phyloP scores from a whole-genome alignment of 495 filamentous ascomycete species.

The Alectoria sarmentosa region DNA sequence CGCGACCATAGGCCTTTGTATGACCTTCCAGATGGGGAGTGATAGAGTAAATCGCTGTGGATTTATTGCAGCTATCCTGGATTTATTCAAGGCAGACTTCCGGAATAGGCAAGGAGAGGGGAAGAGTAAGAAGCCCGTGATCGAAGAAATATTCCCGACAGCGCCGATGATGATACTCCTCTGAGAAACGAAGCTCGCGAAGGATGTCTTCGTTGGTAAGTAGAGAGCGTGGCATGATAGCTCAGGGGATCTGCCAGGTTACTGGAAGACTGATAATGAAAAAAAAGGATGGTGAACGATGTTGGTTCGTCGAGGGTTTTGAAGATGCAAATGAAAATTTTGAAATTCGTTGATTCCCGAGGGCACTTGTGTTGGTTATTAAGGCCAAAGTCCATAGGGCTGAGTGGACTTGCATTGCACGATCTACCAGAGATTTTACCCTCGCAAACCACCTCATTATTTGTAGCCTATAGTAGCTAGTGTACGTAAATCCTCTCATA shows the following conservation, averaged over 20 bases:
- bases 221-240: slow-evolving; percentile 2
- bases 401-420: too few species aligned
- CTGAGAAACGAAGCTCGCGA: slow-evolving; percentile 12
- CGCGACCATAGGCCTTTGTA: neutral
- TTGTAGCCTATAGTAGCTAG: too few species aligned
- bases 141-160: slow-evolving; percentile 17
- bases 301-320: neutral
- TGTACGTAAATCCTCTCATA: too few species aligned
- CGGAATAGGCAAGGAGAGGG: slow-evolving; percentile 3
- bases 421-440: too few species aligned
- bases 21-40: slow-evolving; percentile 1
- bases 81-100: slow-evolving; percentile 5
- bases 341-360: too few species aligned
- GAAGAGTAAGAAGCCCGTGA: slow-evolving; percentile 7
- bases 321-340: neutral
- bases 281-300: slow-evolving; percentile 1
- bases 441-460: too few species aligned
- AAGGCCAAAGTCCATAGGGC: too few species aligned
- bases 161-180: slow-evolving; percentile 14
- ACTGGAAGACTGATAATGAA: neutral
- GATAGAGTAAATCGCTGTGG: slow-evolving; percentile 6
- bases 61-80: slow-evolving; percentile 11
- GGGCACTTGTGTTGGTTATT: too few species aligned
- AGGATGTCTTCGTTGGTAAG: slow-evolving; percentile 6
- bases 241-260: neutral